A percentile compares a stretch with the other conserved stretches of the same genome.
These are phyloP conservation scores for Inga laurina DNA, from an alignment of 306 rosid genomes.

Conservation along the genomic window DNA sequence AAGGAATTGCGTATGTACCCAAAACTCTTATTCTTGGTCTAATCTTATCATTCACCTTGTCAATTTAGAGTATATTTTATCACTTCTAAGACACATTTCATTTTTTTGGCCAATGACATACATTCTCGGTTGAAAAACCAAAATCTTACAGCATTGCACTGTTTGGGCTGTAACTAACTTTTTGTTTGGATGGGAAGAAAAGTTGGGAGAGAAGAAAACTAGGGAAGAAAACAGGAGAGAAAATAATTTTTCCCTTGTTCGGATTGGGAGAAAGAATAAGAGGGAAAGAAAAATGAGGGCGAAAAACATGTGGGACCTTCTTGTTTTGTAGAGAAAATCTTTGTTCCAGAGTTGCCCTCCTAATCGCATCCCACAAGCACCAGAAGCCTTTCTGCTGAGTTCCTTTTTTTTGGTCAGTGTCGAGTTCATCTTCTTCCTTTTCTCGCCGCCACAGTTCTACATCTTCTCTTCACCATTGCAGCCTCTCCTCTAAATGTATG, in stretches of 20 bases:
- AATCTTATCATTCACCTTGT: background rate
- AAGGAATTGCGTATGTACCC: slow-evolving; percentile 93
- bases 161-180: background rate
- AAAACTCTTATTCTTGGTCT: slow-evolving; percentile 19
- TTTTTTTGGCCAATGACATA: background rate
- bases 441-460: background rate
- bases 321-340: background rate
- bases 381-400: background rate
- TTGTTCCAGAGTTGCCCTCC: background rate
- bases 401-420: background rate
- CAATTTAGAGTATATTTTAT: slow-evolving; percentile 13
- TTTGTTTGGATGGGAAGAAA: background rate
- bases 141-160: background rate
- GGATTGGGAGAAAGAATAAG: background rate
- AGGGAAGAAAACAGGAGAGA: background rate
- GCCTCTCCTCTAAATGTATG: background rate
- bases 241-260: no score
- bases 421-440: background rate
- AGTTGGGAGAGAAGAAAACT: background rate
- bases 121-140: slow-evolving; percentile 2
- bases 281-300: background rate
- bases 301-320: background rate
- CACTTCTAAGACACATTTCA: background rate
- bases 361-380: background rate
- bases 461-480: background rate